phyloP scores from a whole-genome alignment of 1,139 yeast genomes.

The Chernovozyma sophiae-reginae region DNA sequence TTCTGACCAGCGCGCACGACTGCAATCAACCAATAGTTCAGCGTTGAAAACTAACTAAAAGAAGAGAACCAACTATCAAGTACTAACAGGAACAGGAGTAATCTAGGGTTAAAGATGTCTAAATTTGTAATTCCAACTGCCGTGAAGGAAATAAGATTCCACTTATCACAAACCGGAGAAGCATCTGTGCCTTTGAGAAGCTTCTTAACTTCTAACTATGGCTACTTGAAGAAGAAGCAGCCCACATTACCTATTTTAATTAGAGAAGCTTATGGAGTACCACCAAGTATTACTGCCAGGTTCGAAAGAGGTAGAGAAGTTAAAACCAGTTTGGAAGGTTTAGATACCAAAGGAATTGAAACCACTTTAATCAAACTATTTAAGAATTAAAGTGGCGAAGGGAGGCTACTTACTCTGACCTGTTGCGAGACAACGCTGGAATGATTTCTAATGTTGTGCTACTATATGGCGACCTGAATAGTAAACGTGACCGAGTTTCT shows the following conservation, averaged over 20 bases:
- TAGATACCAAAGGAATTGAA: slow-evolving; percentile 39
- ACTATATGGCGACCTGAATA: too few species aligned
- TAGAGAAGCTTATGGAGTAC: slow-evolving; percentile 70
- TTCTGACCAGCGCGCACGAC: slow-evolving; percentile 1
- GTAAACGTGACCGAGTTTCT: too few species aligned
- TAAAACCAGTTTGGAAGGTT: slow-evolving; percentile 41
- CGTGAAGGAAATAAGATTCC: slow-evolving; percentile 74
- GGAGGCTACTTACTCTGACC: too few species aligned
- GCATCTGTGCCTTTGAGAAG: slow-evolving; percentile 63
- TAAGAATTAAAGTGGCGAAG: slow-evolving; percentile 23
- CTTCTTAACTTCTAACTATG: slow-evolving; percentile 60
- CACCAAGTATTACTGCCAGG: slow-evolving; percentile 72
- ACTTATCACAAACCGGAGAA: slow-evolving; percentile 71
- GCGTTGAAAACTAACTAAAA: slow-evolving; percentile 2
- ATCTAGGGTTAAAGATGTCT: slow-evolving; percentile 31
- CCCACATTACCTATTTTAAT: slow-evolving; percentile 66
- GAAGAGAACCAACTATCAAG: neutral
- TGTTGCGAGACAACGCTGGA: too few species aligned
- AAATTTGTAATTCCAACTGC: slow-evolving; percentile 61
- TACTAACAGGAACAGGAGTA: neutral
- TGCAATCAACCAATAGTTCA: slow-evolving; percentile 4
- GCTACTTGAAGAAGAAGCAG: slow-evolving; percentile 51
- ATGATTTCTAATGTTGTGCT: too few species aligned
- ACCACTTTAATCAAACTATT: slow-evolving; percentile 35
- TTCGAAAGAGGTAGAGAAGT: slow-evolving; percentile 48